Percentiles rank a stretch among this genome's conserved stretches.
phyloP scores from a whole-genome alignment of 176 grass and related monocot genomes.

The Echinochloa phyllopogon region DNA sequence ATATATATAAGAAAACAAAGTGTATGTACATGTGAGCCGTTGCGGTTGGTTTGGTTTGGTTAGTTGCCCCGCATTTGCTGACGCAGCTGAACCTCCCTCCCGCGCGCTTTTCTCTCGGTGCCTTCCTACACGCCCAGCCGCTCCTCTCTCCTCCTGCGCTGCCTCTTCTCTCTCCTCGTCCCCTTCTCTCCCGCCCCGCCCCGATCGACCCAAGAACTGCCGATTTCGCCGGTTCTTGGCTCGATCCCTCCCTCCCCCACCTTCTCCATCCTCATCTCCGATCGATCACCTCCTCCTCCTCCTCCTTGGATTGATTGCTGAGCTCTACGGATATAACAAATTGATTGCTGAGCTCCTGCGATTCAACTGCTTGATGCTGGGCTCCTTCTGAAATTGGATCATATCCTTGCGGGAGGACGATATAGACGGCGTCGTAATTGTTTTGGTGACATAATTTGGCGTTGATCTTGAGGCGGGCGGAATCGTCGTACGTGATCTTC shows the following conservation, averaged over 20 bases:
- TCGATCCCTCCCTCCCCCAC: constrained; percentile 31
- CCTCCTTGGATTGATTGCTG: too few species aligned
- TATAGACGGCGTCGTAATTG: not conserved
- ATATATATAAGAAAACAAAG: not conserved
- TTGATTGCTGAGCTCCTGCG: not conserved
- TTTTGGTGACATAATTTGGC: too few species aligned
- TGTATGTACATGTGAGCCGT: not conserved
- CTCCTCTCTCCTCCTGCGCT: constrained; percentile 26
- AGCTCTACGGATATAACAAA: too few species aligned
- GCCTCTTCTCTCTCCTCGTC: constrained; percentile 39
- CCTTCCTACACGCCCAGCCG: constrained; percentile 31
- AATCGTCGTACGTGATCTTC: not conserved
- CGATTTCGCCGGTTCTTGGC: constrained; percentile 50
- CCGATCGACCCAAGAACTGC: constrained; percentile 41
- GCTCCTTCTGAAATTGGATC: not conserved
- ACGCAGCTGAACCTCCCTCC: constrained; percentile 18
- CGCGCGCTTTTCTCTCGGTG: constrained; percentile 58
- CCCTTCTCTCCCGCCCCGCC: constrained; percentile 37
- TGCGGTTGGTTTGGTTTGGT: not conserved
- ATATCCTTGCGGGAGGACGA: not conserved
- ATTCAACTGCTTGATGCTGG: not conserved
- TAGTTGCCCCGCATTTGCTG: constrained; percentile 10
- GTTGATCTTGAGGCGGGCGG: not conserved
- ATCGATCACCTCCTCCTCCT: not conserved
- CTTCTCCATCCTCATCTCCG: not conserved